These are phyloP conservation scores for Gossypium arboreum DNA, from an alignment of 345 rosid genomes.

Conservation along the genomic window DNA sequence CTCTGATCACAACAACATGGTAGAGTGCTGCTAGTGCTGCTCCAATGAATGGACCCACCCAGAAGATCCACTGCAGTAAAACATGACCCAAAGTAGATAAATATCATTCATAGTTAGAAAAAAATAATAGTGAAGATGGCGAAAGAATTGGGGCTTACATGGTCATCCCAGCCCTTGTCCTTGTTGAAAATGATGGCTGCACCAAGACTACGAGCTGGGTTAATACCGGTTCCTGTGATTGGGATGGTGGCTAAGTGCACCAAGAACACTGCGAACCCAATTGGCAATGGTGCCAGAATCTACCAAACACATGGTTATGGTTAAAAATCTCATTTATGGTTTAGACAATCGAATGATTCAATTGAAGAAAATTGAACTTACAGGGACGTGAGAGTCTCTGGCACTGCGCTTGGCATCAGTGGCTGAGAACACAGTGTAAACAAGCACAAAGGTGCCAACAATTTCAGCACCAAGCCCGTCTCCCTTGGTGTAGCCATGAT, in stretches of 20 bases:
- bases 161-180: conserved; percentile 54
- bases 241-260: conserved; percentile 73
- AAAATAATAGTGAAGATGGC: neutral
- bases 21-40: conserved; percentile 76
- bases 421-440: conserved; percentile 55
- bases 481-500: conserved; percentile 41
- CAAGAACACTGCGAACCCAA: conserved; percentile 68
- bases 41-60: conserved; percentile 75
- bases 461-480: conserved; percentile 50
- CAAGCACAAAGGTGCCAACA: conserved; percentile 41
- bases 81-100: neutral
- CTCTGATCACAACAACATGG: conserved; percentile 70
- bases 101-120: neutral
- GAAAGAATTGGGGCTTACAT: conserved; percentile 29
- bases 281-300: conserved; percentile 66
- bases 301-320: conserved; percentile 10
- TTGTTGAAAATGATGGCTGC: conserved; percentile 64
- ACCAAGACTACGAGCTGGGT: conserved; percentile 72
- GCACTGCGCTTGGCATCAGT: conserved; percentile 56
- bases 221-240: conserved; percentile 60
- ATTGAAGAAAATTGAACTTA: conserved; percentile 12
- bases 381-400: conserved; percentile 60
- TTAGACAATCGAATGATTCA: no score
- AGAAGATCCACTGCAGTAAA: conserved; percentile 60
- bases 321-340: neutral